Evolutionary conservation across 1,284 basidiomycete species (phyloP), one percentile per base, ranked within the genome.

Genomic region (Malassezia cuniculi): DNA sequence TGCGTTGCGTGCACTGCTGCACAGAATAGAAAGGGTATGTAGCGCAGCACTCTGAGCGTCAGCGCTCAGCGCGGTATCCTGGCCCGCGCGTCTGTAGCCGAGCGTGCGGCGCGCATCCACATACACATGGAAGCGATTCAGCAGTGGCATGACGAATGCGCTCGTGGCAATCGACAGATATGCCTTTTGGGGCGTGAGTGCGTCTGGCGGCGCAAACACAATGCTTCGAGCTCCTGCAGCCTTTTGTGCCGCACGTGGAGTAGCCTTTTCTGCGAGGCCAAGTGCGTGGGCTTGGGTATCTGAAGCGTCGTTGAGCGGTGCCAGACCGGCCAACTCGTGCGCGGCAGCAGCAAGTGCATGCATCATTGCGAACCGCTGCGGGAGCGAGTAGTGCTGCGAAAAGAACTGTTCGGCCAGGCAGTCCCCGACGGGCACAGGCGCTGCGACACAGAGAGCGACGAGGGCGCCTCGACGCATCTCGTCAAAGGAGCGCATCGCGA

Each of bases 371-470:
- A 77, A 80, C 9, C 87, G 78, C 58, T 95, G 86, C 16, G 78
- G 75, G 4, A 77, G 76, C 0, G 86, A 86, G 67, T 90, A 94
- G 53, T 89, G 83, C 34, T 82, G 81, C 46, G 80, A 79, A 70
- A 94, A 95, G 68, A 86, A 85, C 58, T 93, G 84, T 61, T 94
- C 85, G 31, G 82, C 78, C n/a, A 65, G 21, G 34, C 27, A 76
- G 82, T 66, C 68, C 1, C 82, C 79, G 27, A 81, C 78, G 44
- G 78, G 76, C 20, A 70, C 70, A 1, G 89, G 86, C 46, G 77
- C 78, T 38, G 81, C 85, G 1, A 76, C 75, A 0, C 89, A 78
- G 2, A 95, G 72, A 1, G 85, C 85, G 46, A 73, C 80, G 31
- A 93, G 60, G 5, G 82, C 77, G 0, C 72, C 76, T 57, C 85